These are phyloP conservation scores for Aspergillus texensis DNA, from an alignment of 2,329 filamentous ascomycete genomes.

Conservation along the genomic window DNA sequence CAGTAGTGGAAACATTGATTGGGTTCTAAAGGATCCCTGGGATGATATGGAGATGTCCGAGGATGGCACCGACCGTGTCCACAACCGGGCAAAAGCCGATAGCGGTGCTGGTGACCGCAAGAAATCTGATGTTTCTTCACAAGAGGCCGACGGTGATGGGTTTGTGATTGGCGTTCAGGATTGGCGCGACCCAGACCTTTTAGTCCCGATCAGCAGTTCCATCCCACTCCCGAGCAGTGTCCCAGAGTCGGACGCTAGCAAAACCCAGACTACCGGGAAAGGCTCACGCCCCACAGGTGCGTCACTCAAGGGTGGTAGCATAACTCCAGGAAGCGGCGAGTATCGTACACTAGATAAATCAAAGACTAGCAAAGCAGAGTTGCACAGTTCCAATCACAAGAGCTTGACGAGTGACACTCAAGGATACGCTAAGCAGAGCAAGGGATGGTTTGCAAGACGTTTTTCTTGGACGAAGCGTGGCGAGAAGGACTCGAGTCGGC, in stretches of 20 bases:
- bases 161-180: constrained; percentile 86
- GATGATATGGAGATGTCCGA: constrained; percentile 51
- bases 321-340: constrained; percentile 72
- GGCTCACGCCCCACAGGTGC: constrained; percentile 33
- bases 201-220: constrained; percentile 48
- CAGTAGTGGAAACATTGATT: constrained; percentile 73
- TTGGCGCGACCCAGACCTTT: constrained; percentile 78
- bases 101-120: constrained; percentile 21
- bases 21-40: constrained; percentile 70
- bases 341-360: constrained; percentile 55
- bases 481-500: constrained; percentile 17
- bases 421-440: constrained; percentile 15
- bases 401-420: constrained; percentile 12
- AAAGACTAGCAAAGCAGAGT: constrained; percentile 19
- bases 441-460: constrained; percentile 39
- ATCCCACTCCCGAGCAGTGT: constrained; percentile 27
- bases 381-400: constrained; percentile 16
- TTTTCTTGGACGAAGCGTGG: constrained; percentile 33
- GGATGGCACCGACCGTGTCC: constrained; percentile 2
- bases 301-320: constrained; percentile 64
- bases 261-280: constrained; percentile 35
- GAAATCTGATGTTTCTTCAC: constrained; percentile 28
- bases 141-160: constrained; percentile 54
- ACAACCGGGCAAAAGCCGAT: constrained; percentile 20
- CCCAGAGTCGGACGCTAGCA: constrained; percentile 29